Base-by-base conservation (phyloP, 73 alveolate genomes). In the Halteria grandinella region DNA sequence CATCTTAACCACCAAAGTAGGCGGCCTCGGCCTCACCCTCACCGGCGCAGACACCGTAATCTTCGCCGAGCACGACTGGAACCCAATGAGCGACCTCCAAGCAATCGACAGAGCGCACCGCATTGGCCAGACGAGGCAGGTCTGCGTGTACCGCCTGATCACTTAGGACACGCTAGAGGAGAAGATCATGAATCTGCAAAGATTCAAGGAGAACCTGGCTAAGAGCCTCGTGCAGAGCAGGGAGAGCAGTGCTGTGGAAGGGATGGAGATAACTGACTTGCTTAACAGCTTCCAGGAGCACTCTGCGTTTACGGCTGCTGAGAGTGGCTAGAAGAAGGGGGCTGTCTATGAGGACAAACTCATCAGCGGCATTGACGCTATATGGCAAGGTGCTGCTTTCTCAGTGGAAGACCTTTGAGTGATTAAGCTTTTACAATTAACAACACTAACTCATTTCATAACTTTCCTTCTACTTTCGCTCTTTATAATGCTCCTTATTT, bases 41-140 rank as follows among this genome's bases (percentile, higher is more conserved):
- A 95, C 98, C 15, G 93, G 99, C 45, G 99, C 99, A 15, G 97
- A 97, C 89, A 92, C 98, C 8, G 99, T 98, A n/a, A 95, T 98
- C 36, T 95, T 98, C 92, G 94, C 96, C 74, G 99, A 98, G 85
- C 99, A 97, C 80, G 98, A 95, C 83, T 98, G 99, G 98, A 98
- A 98, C 82, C 99, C 99, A 0, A 92, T 97, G 91, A 94, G 87
- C 58, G 99, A 93, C 71, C 87, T 95, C 74, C 97, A 98, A 69
- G 99, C 99, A 7, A 97, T 97, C 48, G 99, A 98, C 73, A 87
- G 99, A 73, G 99, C 99, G 1, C 99, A 98, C 86, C 88, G 99
- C 80, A 90, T 98, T 2, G 99, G 99, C n/a, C 97, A 98, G 77
- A 97, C 95, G 54, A 89, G 93, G 64, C 90, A 87, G 37, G 99